Evolutionary conservation across 805 yeast genomes (phyloP).

Genomic region (Ogataea ramenticola): DNA sequence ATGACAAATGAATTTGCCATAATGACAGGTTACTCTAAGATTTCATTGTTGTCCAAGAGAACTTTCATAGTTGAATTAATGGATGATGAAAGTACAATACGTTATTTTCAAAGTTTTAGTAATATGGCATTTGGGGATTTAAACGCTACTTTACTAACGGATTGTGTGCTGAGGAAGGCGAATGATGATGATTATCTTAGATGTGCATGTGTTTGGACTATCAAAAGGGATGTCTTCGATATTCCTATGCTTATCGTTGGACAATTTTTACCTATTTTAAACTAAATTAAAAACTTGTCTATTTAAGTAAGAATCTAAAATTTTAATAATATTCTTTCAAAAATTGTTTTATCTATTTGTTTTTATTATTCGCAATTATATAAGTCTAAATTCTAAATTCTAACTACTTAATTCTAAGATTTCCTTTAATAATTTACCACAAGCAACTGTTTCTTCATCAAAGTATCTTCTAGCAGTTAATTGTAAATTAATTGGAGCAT

Average conservation of each 20-base stretch:
- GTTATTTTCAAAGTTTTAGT: conserved; percentile 67
- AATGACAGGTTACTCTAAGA: conserved; percentile 55
- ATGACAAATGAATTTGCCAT: conserved; percentile 69
- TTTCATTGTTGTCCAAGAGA: conserved; percentile 50
- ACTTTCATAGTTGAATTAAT: conserved; percentile 72
- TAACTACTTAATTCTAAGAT: conserved; percentile 9
- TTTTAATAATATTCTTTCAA: background rate
- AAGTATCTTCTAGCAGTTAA: conserved; percentile 45
- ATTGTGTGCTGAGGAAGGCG: conserved; percentile 37
- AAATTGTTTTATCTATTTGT: background rate
- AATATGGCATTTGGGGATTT: conserved; percentile 64
- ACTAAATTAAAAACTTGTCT: conserved; percentile 4
- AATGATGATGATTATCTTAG: conserved; percentile 34
- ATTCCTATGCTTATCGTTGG: conserved; percentile 82
- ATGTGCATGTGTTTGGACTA: conserved; percentile 81
- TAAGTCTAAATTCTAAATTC: background rate
- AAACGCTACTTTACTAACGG: conserved; percentile 44
- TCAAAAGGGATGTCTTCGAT: conserved; percentile 75
- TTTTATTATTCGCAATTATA: background rate
- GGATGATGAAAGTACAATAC: conserved; percentile 71
- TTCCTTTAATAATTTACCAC: conserved; percentile 24
- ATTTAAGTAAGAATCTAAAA: background rate
- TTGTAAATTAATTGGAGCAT: conserved; percentile 52
- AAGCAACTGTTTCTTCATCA: conserved; percentile 45
- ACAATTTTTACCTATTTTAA: conserved; percentile 64